phyloP scores from a whole-genome alignment of 345 rosid genomes.

The Noccaea caerulescens region DNA sequence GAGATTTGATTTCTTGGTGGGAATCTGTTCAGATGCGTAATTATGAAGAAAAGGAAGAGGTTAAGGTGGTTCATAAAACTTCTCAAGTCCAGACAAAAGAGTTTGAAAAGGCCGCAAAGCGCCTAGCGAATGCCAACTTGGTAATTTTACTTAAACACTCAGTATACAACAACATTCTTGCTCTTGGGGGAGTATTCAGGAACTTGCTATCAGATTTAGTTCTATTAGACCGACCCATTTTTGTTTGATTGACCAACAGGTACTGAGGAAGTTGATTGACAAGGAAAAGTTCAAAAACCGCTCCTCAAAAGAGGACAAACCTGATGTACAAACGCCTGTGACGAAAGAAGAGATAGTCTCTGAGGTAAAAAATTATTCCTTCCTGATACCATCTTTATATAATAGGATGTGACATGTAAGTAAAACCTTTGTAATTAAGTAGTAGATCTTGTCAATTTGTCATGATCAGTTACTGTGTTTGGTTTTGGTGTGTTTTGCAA shows the following conservation, averaged over 20 bases:
- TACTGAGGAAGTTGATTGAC: slow-evolving; percentile 62
- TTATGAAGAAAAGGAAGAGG: slow-evolving; percentile 72
- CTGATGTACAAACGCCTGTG: slow-evolving; percentile 68
- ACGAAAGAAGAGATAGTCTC: slow-evolving; percentile 72
- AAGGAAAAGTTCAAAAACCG: slow-evolving; percentile 66
- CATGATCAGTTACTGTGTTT: background rate
- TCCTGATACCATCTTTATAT: background rate
- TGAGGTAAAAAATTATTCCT: slow-evolving; percentile 54
- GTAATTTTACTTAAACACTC: slow-evolving; percentile 39
- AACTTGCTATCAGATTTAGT: slow-evolving; percentile 1
- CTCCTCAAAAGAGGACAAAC: slow-evolving; percentile 72
- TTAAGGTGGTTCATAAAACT: slow-evolving; percentile 62
- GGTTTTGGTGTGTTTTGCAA: slow-evolving; percentile 25
- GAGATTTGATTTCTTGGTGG: slow-evolving; percentile 21
- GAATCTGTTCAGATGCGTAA: slow-evolving; percentile 61
- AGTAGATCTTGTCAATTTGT: background rate
- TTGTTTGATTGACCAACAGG: slow-evolving; percentile 43
- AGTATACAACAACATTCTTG: background rate
- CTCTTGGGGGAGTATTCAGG: slow-evolving; percentile 10
- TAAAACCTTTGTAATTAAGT: background rate
- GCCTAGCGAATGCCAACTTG: slow-evolving; percentile 63
- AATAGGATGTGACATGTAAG: slow-evolving; percentile 8
- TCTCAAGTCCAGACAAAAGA: slow-evolving; percentile 59
- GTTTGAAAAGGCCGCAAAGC: slow-evolving; percentile 81
- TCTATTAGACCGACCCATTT: background rate